These are phyloP conservation scores for Pichia sp. DNA, from an alignment of 1,139 yeast genomes.

Conservation along the genomic window DNA sequence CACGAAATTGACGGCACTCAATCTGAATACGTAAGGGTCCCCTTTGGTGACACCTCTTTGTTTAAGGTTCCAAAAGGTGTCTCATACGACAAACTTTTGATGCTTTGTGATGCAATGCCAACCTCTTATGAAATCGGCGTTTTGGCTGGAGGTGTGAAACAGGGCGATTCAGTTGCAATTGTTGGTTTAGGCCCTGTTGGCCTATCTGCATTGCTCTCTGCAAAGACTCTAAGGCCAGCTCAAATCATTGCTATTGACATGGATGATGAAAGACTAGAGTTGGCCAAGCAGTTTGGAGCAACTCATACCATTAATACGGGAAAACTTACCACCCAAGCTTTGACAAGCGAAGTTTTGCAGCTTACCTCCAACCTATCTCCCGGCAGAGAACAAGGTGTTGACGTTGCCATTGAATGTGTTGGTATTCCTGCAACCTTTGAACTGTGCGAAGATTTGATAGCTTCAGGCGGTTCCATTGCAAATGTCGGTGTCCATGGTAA, in stretches of 20 bases:
- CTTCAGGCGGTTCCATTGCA: constrained; percentile 46
- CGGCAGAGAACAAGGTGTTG: constrained; percentile 38
- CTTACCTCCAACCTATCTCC: constrained; percentile 24
- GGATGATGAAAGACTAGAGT: constrained; percentile 40
- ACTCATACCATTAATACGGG: constrained; percentile 38
- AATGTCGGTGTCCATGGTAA: constrained; percentile 46
- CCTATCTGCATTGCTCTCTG: constrained; percentile 38
- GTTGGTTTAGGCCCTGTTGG: constrained; percentile 51
- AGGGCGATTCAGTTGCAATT: constrained; percentile 43
- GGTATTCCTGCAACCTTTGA: constrained; percentile 45
- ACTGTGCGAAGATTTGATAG: constrained; percentile 41
- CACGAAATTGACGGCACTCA: constrained; percentile 41
- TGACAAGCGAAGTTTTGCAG: constrained; percentile 30
- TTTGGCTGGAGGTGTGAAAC: constrained; percentile 35
- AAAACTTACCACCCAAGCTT: constrained; percentile 25
- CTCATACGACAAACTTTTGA: constrained; percentile 37
- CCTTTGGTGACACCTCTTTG: constrained; percentile 39
- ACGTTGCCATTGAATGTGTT: constrained; percentile 47
- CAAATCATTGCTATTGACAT: constrained; percentile 40
- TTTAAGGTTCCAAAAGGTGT: constrained; percentile 34
- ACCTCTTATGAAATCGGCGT: constrained; percentile 47
- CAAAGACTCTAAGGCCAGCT: constrained; percentile 37
- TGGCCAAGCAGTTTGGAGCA: constrained; percentile 42
- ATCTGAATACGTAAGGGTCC: constrained; percentile 43
- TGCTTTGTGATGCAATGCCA: constrained; percentile 44